Base-by-base conservation (phyloP, 768 basidiomycete genomes). In the Rossbeevera mucosa region DNA sequence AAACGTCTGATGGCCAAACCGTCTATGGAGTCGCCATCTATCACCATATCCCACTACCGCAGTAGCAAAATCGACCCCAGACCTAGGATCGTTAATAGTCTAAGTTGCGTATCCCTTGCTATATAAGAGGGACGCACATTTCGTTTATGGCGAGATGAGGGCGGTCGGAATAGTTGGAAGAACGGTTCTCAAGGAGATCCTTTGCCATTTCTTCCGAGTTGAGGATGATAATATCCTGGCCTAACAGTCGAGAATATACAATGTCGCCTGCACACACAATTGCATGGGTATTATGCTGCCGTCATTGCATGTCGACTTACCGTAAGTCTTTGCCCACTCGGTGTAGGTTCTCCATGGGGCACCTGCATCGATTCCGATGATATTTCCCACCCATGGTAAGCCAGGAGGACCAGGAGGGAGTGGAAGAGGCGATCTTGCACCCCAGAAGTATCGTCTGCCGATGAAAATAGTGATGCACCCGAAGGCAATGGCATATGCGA, bases 1-100 rank as follows among this genome's bases (percentile, higher is more conserved):
- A 22, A 62, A 59, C 0, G 61, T 49, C 8, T 60, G 59, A 20
- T 63, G 59, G 7, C 65, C 51, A 21, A 65, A 50, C 2, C 51
- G 48, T 42, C 66, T 58, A 30, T 65, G 64, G 3, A 55, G 20
- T n/a, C 63, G 57, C 66, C 66, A 67, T 13, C 22, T 26, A 22
- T 63, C 51, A 6, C 59, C 56, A n/a, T 66, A 67, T 9, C 52
- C 50, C 29, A 66, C n/a, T 3, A 66, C 14, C 7, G 18, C 46
- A 2, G 56, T 48, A 18, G 45, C 48, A 12, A 46, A 57, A 26
- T 50, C 67, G 25, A 56, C 64, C 65, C 55, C 55, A 16, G 44
- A 44, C 44, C 44, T 44, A 28, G 24, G n/a, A 18, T 7, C 26
- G 16, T 13, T 5, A 28, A 9, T 24, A 5, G n/a, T 38, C 26